phyloP scores from a whole-genome alignment of 257 asterid species.

The Solanum chmielewskii region DNA sequence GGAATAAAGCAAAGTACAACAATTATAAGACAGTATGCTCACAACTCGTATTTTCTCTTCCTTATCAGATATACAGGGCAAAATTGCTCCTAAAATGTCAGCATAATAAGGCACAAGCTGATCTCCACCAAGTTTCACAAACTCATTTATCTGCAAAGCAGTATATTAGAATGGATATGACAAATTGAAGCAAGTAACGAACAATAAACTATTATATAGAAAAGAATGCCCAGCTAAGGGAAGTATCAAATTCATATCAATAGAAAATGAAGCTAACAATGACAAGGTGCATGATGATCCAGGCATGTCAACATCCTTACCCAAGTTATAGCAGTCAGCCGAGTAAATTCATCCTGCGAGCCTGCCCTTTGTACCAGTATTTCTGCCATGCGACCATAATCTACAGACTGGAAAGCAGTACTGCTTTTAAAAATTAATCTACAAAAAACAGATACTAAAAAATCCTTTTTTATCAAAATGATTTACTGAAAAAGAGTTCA shows the following conservation, averaged over 20 bases:
- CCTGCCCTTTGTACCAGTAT: slow-evolving; percentile 73
- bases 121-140: slow-evolving; percentile 99
- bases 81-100: slow-evolving; percentile 89
- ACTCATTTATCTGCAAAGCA: slow-evolving; percentile 71
- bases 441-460: slow-evolving; percentile 6
- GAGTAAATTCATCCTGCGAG: slow-evolving; percentile 72
- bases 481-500: background rate
- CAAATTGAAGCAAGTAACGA: slow-evolving; percentile 3
- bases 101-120: slow-evolving; percentile 96
- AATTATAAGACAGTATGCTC: slow-evolving; percentile 13
- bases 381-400: slow-evolving; percentile 89
- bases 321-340: slow-evolving; percentile 79
- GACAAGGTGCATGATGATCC: slow-evolving; percentile 1
- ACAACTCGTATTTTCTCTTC: slow-evolving; percentile 98
- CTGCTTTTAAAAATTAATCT: slow-evolving; percentile 8
- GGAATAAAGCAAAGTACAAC: background rate
- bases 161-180: slow-evolving; percentile 4
- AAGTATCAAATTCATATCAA: background rate
- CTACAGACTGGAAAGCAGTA: slow-evolving; percentile 63
- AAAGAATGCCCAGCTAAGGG: background rate
- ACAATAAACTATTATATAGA: background rate
- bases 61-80: slow-evolving; percentile 96
- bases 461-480: background rate
- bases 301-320: slow-evolving; percentile 23
- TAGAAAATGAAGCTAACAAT: background rate